Evolutionary conservation across 768 basidiomycete species (phyloP).

Genomic region (Pulveroboletus sp.): DNA sequence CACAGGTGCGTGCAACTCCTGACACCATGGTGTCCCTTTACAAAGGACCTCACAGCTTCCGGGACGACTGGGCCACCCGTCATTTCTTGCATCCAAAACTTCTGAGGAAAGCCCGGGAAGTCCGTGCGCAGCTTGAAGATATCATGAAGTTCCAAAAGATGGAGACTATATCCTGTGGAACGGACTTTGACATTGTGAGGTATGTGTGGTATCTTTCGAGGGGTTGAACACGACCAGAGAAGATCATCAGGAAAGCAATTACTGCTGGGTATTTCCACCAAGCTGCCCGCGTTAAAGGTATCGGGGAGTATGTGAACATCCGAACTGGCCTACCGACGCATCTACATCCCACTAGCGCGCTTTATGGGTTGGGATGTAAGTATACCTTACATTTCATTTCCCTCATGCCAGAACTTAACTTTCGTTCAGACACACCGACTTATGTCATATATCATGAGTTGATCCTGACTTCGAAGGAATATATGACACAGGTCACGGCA

Average conservation of each 20-base stretch:
- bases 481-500: constrained; percentile 99
- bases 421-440: constrained; percentile 75
- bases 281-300: constrained; percentile 96
- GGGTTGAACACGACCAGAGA: not conserved
- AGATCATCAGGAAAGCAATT: constrained; percentile 76
- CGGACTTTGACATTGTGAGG: constrained; percentile 89
- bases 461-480: constrained; percentile 92
- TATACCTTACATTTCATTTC: constrained; percentile 9
- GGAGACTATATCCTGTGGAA: constrained; percentile 85
- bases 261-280: constrained; percentile 99
- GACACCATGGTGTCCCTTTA: not conserved
- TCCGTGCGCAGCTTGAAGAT: constrained; percentile 92
- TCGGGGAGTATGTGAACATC: constrained; percentile 98
- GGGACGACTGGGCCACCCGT: constrained; percentile 91
- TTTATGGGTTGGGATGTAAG: constrained; percentile 94
- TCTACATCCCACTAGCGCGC: constrained; percentile 92
- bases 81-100: constrained; percentile 98
- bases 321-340: constrained; percentile 93
- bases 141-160: constrained; percentile 99
- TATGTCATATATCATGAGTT: constrained; percentile 97
- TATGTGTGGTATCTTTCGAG: constrained; percentile 28
- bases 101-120: constrained; percentile 91
- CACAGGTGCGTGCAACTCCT: constrained; percentile 60
- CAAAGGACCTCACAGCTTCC: constrained; percentile 48
- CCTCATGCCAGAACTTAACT: not conserved